phyloP scores from a whole-genome alignment of 2,329 filamentous ascomycete species.

The Ascochyta lentis region DNA sequence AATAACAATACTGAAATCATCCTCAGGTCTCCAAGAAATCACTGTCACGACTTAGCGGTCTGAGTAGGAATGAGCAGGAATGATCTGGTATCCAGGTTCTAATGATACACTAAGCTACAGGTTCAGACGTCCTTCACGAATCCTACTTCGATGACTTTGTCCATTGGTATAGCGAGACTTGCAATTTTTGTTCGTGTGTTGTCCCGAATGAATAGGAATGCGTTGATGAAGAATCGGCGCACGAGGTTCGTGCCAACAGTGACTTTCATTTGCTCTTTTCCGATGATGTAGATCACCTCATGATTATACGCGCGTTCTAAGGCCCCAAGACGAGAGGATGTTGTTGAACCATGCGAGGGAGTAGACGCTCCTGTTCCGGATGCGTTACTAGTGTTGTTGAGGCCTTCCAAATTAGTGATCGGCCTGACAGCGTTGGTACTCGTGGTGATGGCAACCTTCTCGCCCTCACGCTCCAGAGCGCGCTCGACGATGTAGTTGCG shows the following conservation, averaged over 20 bases:
- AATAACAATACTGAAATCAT: no score
- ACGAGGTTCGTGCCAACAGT: conserved; percentile 50
- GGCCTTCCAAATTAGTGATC: not conserved
- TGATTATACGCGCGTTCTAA: conserved; percentile 55
- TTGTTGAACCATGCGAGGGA: conserved; percentile 28
- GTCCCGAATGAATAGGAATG: conserved; percentile 70
- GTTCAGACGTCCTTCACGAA: conserved; percentile 70
- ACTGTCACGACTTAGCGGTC: no score
- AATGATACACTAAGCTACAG: no score
- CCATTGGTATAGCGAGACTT: conserved; percentile 64
- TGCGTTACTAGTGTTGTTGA: not conserved
- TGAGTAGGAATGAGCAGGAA: no score
- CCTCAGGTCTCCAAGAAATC: no score
- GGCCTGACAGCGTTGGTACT: not conserved
- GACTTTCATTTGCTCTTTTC: conserved; percentile 58
- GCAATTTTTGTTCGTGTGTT: conserved; percentile 72
- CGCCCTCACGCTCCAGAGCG: conserved; percentile 37
- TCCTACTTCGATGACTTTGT: conserved; percentile 70
- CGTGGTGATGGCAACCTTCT: conserved; percentile 15
- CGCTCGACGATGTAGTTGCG: conserved; percentile 47
- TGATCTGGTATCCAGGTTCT: no score
- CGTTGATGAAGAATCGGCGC: conserved; percentile 57
- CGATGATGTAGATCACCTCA: conserved; percentile 61
- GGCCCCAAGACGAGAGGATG: conserved; percentile 36
- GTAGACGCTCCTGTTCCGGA: conserved; percentile 4